These are phyloP conservation scores for Debaryomyces sp. DNA, from an alignment of 1,139 yeast genomes.

Conservation along the genomic window DNA sequence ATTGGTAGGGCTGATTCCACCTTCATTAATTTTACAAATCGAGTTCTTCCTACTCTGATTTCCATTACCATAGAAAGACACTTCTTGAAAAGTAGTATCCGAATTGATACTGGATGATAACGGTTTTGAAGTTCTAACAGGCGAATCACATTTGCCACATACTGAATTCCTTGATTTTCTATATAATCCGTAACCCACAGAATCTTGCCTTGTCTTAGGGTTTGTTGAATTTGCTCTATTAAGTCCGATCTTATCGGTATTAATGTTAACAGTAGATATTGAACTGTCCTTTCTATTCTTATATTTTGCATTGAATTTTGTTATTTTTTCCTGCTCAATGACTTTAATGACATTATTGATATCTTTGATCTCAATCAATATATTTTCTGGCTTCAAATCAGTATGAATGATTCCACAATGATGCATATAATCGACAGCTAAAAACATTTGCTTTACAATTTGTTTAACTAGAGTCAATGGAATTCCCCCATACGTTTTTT, in stretches of 20 bases:
- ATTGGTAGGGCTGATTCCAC: constrained; percentile 4
- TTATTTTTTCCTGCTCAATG: constrained; percentile 35
- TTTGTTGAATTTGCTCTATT: constrained; percentile 2
- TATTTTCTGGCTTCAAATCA: constrained; percentile 48
- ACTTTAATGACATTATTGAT: constrained; percentile 36
- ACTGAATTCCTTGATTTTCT: constrained; percentile 28
- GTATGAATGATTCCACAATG: constrained; percentile 48
- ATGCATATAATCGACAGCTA: constrained; percentile 45
- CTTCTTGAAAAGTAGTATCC: constrained; percentile 22
- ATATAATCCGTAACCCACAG: constrained; percentile 15
- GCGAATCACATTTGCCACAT: constrained; percentile 23
- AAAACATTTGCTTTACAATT: constrained; percentile 40
- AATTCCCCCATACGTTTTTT: constrained; percentile 29
- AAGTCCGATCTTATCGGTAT: not conserved
- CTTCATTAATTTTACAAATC: not conserved
- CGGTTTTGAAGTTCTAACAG: constrained; percentile 36
- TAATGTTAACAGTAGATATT: not conserved
- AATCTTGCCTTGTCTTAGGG: constrained; percentile 3
- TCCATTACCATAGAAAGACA: constrained; percentile 1
- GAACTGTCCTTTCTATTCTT: constrained; percentile 4
- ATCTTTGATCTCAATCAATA: constrained; percentile 43
- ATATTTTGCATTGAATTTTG: constrained; percentile 14
- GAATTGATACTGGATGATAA: constrained; percentile 24
- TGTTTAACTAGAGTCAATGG: constrained; percentile 41
- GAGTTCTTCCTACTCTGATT: not conserved